Conservation (phyloP, 1,139 yeast species). For the Yamadazyma spencermartinsiae region DNA sequence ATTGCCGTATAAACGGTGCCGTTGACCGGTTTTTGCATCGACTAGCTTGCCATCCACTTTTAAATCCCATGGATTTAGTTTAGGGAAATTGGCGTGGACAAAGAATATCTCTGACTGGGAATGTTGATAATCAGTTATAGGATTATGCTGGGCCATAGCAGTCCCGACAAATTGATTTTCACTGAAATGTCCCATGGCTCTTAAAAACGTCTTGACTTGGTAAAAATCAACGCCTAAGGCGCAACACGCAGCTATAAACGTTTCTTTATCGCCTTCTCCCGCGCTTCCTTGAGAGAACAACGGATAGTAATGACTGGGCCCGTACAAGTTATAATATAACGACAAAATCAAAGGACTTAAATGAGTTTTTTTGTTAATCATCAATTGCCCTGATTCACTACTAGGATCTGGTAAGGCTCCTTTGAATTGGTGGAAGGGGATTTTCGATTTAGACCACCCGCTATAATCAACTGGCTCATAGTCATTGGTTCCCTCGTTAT, state of each 20-base stretch:
- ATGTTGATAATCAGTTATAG: slow-evolving; percentile 53
- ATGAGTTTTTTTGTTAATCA: slow-evolving; percentile 68
- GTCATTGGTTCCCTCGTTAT: slow-evolving; percentile 26
- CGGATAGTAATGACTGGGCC: slow-evolving; percentile 81
- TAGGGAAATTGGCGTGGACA: slow-evolving; percentile 67
- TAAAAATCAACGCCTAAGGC: slow-evolving; percentile 61
- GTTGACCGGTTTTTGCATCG: slow-evolving; percentile 35
- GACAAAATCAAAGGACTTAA: slow-evolving; percentile 64
- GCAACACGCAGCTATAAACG: slow-evolving; percentile 77
- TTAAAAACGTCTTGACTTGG: slow-evolving; percentile 62
- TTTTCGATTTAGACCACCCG: slow-evolving; percentile 19
- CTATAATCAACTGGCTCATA: slow-evolving; percentile 15
- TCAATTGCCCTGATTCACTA: slow-evolving; percentile 80
- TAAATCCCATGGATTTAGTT: slow-evolving; percentile 59
- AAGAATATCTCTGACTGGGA: slow-evolving; percentile 32
- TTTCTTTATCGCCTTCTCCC: slow-evolving; percentile 92
- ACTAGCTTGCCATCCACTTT: slow-evolving; percentile 41
- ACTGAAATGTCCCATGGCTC: slow-evolving; percentile 55
- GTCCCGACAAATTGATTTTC: slow-evolving; percentile 52
- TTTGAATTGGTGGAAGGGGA: slow-evolving; percentile 65
- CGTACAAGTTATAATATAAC: slow-evolving; percentile 75
- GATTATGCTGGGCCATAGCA: slow-evolving; percentile 76
- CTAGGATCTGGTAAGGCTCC: slow-evolving; percentile 81
- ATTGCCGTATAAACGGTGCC: slow-evolving; percentile 55
- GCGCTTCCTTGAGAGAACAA: slow-evolving; percentile 79